Percentiles rank a stretch among this genome's conserved stretches.
Conservation (phyloP, 2,329 filamentous ascomycete species). For the Exophiala calicioides region DNA sequence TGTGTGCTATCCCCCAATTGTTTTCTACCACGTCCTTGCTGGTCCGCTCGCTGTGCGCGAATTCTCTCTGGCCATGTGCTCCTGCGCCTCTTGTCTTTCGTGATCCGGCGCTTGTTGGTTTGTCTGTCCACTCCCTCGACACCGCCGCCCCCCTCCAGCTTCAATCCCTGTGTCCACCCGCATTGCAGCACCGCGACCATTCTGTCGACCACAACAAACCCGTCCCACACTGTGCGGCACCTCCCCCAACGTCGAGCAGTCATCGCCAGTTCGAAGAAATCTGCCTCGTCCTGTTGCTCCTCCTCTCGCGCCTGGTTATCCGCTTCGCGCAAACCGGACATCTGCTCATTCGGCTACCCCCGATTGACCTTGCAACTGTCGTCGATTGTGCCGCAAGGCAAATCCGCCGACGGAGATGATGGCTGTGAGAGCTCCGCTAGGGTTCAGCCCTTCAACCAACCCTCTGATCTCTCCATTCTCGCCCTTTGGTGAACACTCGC, state of each 20-base stretch:
- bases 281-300: slow-evolving; percentile 20
- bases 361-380: slow-evolving; percentile 12
- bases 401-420: slow-evolving; percentile 40
- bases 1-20: slow-evolving; percentile 20
- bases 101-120: slow-evolving; percentile 13
- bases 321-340: not conserved
- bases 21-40: slow-evolving; percentile 19
- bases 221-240: slow-evolving; percentile 13
- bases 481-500: slow-evolving; percentile 57
- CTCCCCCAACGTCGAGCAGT: slow-evolving; percentile 5
- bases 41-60: slow-evolving; percentile 7
- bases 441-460: slow-evolving; percentile 58
- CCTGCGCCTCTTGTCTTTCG: slow-evolving; percentile 7
- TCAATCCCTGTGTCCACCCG: slow-evolving; percentile 16
- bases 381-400: slow-evolving; percentile 21
- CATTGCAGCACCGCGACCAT: slow-evolving; percentile 25
- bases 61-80: slow-evolving; percentile 7
- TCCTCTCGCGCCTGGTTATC: slow-evolving; percentile 1
- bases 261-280: slow-evolving; percentile 6
- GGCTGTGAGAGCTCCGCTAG: slow-evolving; percentile 64
- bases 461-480: slow-evolving; percentile 58
- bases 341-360: not conserved
- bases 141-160: slow-evolving; percentile 8
- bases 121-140: not conserved
- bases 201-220: slow-evolving; percentile 19